Base-by-base conservation (phyloP, 345 rosid species). In the Tarenaya hassleriana region DNA sequence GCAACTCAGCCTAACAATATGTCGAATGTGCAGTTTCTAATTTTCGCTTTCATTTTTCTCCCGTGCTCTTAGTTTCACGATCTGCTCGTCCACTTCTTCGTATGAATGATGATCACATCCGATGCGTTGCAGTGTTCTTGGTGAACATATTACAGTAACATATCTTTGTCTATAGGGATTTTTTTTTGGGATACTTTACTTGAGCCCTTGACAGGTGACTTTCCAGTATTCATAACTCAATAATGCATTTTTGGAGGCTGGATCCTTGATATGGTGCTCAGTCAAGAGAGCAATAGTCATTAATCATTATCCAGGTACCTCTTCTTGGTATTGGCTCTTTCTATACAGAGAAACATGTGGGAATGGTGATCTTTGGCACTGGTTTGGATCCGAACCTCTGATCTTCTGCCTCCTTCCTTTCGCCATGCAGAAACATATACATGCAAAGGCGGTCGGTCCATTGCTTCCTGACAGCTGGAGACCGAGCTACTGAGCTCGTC, bases 221-320 rank as follows among this genome's bases (percentile, higher is more conserved):
- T n/a, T n/a, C n/a, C n/a, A n/a, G n/a, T n/a, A n/a, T n/a, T n/a
- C n/a, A n/a, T n/a, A n/a, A n/a, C n/a, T n/a, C n/a, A n/a, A n/a
- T n/a, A n/a, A n/a, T n/a, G n/a, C n/a, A n/a, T n/a, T n/a, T 68
- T 64, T 51, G 58, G 55, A 45, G 73, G 73, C 7, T 31, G 7
- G 60, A n/a, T n/a, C n/a, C n/a, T n/a, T n/a, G 73, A 62, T 56
- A 56, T 46, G 55, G 49, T 16, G 50, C 32, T 57, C 64, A 50
- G 41, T 68, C 68, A 18, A n/a, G n/a, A n/a, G 47, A 56, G 59
- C 76, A 72, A 57, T 72, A 69, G 55, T 72, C 73, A 32, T 66
- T 72, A 69, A 51, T 72, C 73, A 32, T 66, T 69, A 32, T 18
- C 40, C 58, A 72, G 56, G 63, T 60, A 53, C 46, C 32, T 15